These are phyloP conservation scores for Acanthamoeba sp. DNA, from an alignment of 208 protist species.

Conservation along the genomic window DNA sequence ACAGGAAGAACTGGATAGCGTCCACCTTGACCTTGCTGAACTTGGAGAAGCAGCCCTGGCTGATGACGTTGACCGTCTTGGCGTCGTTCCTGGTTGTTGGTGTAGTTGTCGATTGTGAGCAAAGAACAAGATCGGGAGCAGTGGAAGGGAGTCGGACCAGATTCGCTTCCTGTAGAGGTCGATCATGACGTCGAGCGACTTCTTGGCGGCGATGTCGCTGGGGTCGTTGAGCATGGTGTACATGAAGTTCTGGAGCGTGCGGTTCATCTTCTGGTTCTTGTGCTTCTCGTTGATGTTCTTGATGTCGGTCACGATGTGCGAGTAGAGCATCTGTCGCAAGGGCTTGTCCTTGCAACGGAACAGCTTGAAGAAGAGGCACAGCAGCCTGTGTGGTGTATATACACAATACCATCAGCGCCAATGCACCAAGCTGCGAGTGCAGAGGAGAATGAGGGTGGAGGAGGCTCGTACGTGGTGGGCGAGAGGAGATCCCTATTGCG, in stretches of 20 bases:
- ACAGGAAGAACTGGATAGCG: slow-evolving; percentile 97
- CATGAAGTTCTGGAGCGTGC: slow-evolving; percentile 96
- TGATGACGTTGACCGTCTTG: slow-evolving; percentile 96
- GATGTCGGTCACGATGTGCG: slow-evolving; percentile 97
- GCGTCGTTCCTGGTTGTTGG: slow-evolving; percentile 82
- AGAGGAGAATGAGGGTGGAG: not conserved
- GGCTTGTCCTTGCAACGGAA: slow-evolving; percentile 96
- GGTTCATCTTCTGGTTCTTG: slow-evolving; percentile 93
- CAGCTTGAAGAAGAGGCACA: slow-evolving; percentile 96
- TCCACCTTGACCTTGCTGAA: slow-evolving; percentile 94
- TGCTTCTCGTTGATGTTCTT: slow-evolving; percentile 95
- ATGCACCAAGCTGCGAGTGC: not conserved
- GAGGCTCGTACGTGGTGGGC: slow-evolving; percentile 81
- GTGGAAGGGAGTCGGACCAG: slow-evolving; percentile 89
- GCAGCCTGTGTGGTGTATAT: slow-evolving; percentile 83
- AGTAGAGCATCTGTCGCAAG: slow-evolving; percentile 89
- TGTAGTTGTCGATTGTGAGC: not conserved
- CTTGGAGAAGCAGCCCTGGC: slow-evolving; percentile 95
- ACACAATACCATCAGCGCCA: not conserved
- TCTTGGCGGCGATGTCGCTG: slow-evolving; percentile 94
- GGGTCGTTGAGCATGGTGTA: slow-evolving; percentile 95
- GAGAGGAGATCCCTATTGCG: slow-evolving; percentile 94
- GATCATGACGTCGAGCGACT: slow-evolving; percentile 97
- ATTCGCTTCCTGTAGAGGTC: slow-evolving; percentile 97
- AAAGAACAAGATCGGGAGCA: not conserved